phyloP scores from a whole-genome alignment of 2,329 filamentous ascomycete genomes.

The Aspergillus ibericus region DNA sequence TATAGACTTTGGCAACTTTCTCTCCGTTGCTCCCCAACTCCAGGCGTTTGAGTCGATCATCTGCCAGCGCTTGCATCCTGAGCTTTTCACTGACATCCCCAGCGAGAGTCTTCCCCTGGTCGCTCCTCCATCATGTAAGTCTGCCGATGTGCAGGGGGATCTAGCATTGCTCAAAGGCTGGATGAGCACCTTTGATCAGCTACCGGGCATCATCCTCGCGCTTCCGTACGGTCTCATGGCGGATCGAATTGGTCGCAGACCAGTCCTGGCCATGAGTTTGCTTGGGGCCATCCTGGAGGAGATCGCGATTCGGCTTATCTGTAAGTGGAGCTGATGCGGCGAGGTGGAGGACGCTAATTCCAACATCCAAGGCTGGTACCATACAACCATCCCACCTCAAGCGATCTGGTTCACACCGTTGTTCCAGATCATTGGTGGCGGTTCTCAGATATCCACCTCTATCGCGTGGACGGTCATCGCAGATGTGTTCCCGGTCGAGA shows the following conservation, averaged over 20 bases:
- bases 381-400: conserved; percentile 8
- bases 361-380: conserved; percentile 5
- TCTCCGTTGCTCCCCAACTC: conserved; percentile 15
- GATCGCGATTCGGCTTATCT: conserved; percentile 8
- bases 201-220: conserved; percentile 14
- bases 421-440: conserved; percentile 17
- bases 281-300: conserved; percentile 8
- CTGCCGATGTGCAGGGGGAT: conserved; percentile 13
- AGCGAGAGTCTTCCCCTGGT: background rate
- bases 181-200: conserved; percentile 10
- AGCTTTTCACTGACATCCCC: background rate
- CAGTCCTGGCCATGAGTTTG: conserved; percentile 10
- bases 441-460: conserved; percentile 9
- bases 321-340: background rate
- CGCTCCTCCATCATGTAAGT: conserved; percentile 7
- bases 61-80: conserved; percentile 13
- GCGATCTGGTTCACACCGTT: conserved; percentile 16
- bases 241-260: conserved; percentile 13
- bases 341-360: background rate
- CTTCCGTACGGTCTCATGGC: conserved; percentile 17
- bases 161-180: conserved; percentile 15
- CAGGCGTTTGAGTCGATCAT: conserved; percentile 15
- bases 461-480: conserved; percentile 11
- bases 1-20: conserved; percentile 12
- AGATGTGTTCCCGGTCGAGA: conserved; percentile 15